A percentile compares a stretch with the other conserved stretches of the same genome.
These are phyloP conservation scores for Scheffersomyces segobiensis DNA, from an alignment of 1,139 yeast genomes.

Conservation along the genomic window DNA sequence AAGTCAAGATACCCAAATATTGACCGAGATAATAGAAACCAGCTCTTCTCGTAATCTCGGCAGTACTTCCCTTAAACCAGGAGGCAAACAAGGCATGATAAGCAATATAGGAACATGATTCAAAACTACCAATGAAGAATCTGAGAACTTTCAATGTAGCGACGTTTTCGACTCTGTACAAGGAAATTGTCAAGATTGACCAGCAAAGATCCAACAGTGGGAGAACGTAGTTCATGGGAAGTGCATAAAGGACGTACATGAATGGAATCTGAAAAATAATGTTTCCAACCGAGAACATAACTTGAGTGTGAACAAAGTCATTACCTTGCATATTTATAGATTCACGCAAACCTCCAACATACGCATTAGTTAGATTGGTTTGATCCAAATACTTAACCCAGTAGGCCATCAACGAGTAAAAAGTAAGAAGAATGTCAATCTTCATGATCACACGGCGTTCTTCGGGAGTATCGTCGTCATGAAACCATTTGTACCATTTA, in stretches of 20 bases:
- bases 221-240: constrained; percentile 56
- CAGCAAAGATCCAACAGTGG: constrained; percentile 64
- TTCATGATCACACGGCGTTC: constrained; percentile 59
- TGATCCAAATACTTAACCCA: constrained; percentile 74
- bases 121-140: constrained; percentile 63
- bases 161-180: constrained; percentile 47
- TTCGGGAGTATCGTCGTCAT: constrained; percentile 54
- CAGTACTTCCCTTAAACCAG: constrained; percentile 53
- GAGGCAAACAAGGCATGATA: constrained; percentile 62
- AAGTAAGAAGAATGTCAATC: constrained; percentile 58
- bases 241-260: constrained; percentile 43
- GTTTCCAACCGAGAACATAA: constrained; percentile 58
- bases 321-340: constrained; percentile 64
- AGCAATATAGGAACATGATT: constrained; percentile 60
- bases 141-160: constrained; percentile 56
- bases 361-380: constrained; percentile 64
- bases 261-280: constrained; percentile 57
- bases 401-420: constrained; percentile 62
- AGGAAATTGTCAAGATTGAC: constrained; percentile 63
- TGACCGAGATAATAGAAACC: constrained; percentile 63
- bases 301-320: constrained; percentile 62
- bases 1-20: constrained; percentile 58
- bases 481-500: constrained; percentile 68
- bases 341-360: constrained; percentile 63
- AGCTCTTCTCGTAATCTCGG: constrained; percentile 61